phyloP scores from a whole-genome alignment of 2,329 filamentous ascomycete genomes.

The Colletotrichum melonis region DNA sequence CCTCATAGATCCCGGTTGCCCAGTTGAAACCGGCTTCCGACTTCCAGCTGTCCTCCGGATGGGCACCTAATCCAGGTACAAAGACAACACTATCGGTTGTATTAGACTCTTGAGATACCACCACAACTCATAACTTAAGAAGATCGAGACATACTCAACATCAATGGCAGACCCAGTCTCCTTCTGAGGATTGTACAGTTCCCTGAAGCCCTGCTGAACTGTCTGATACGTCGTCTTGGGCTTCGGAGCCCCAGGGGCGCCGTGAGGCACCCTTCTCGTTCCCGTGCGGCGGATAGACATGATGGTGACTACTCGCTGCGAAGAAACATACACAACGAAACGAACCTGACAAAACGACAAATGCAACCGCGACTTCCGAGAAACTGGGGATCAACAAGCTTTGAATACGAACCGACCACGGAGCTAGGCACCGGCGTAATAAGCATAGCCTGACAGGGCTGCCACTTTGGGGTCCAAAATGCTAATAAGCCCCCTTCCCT shows the following conservation, averaged over 20 bases:
- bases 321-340: not conserved
- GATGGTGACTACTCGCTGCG: not conserved
- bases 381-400: constrained; percentile 15
- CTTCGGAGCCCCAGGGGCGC: constrained; percentile 33
- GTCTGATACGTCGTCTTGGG: constrained; percentile 48
- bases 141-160: constrained; percentile 45
- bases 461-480: constrained; percentile 9
- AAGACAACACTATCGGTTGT: constrained; percentile 49
- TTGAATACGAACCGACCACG: constrained; percentile 15
- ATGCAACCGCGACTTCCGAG: not conserved
- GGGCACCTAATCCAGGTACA: constrained; percentile 53
- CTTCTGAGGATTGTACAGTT: constrained; percentile 47
- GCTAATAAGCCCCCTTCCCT: constrained; percentile 11
- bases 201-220: constrained; percentile 52
- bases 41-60: constrained; percentile 53
- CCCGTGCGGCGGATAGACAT: constrained; percentile 31
- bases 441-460: constrained; percentile 16
- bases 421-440: constrained; percentile 23
- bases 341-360: not conserved
- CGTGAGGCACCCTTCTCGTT: constrained; percentile 30
- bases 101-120: constrained; percentile 22
- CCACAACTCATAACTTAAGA: not conserved
- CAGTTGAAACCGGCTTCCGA: constrained; percentile 54
- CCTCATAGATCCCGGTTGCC: constrained; percentile 47
- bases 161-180: constrained; percentile 45